Conservation (phyloP, 2,329 filamentous ascomycete species). For the Ceratocystis alfenasii region DNA sequence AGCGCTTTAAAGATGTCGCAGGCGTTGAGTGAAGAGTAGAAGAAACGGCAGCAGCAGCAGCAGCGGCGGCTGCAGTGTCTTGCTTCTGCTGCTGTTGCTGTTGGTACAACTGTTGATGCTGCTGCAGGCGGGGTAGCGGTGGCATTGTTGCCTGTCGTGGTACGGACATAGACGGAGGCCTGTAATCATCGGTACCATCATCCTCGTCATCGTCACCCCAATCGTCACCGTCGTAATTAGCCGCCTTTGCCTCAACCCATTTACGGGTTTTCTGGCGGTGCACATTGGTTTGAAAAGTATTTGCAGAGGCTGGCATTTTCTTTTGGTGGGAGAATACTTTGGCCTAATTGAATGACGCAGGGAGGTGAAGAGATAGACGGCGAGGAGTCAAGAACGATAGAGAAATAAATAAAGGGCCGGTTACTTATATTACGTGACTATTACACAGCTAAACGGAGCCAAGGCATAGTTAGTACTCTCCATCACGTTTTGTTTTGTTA, state of each 20-base stretch:
- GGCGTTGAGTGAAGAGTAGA: neutral
- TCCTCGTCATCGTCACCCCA: constrained; percentile 67
- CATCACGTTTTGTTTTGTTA: no score
- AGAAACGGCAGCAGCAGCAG: neutral
- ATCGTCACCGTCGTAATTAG: constrained; percentile 84
- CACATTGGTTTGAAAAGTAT: constrained; percentile 66
- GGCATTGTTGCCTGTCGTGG: constrained; percentile 25
- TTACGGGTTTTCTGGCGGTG: constrained; percentile 84
- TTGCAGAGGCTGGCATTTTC: constrained; percentile 25
- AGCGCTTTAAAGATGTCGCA: neutral
- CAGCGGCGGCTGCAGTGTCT: neutral
- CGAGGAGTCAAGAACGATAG: no score
- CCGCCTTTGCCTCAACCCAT: constrained; percentile 82
- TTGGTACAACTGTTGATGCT: constrained; percentile 17
- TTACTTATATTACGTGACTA: no score
- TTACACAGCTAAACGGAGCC: no score
- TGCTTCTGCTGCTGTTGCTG: constrained; percentile 1
- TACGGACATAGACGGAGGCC: constrained; percentile 28
- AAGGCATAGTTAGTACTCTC: no score
- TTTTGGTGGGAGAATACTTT: no score
- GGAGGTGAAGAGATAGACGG: no score
- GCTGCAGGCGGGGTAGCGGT: constrained; percentile 14
- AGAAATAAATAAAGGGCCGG: neutral
- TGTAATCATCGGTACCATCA: constrained; percentile 33
- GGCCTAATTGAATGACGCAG: no score